Conservation (phyloP, 1,284 basidiomycete genomes). For the Malassezia arunalokei region DNA sequence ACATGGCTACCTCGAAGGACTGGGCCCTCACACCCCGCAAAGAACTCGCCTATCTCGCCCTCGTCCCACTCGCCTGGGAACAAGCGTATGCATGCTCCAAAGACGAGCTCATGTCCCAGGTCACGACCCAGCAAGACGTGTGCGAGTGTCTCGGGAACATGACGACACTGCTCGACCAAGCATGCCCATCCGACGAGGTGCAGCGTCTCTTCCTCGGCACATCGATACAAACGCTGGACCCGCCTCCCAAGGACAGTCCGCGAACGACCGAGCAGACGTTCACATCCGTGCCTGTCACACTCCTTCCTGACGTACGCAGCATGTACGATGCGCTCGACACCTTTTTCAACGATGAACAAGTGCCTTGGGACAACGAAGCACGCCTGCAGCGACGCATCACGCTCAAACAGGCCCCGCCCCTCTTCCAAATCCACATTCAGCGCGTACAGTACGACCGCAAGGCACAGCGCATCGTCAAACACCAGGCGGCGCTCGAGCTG, state of each 20-base stretch:
- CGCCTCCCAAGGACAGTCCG: conserved; percentile 50
- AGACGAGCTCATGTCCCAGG: conserved; percentile 26
- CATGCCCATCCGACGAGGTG: conserved; percentile 53
- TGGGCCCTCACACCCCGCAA: conserved; percentile 67
- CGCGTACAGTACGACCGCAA: conserved; percentile 91
- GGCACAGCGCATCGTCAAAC: conserved; percentile 78
- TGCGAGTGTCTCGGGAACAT: conserved; percentile 98
- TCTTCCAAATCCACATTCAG: conserved; percentile 89
- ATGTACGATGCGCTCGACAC: conserved; percentile 84
- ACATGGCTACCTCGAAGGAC: conserved; percentile 59
- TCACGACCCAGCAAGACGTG: conserved; percentile 92
- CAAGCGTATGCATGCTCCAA: conserved; percentile 37
- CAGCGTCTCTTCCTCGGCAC: conserved; percentile 28
- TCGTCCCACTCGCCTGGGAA: conserved; percentile 82
- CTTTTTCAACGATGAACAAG: conserved; percentile 71
- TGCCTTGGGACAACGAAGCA: conserved; percentile 68
- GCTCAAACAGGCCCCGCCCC: conserved; percentile 70
- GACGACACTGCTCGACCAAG: conserved; percentile 93
- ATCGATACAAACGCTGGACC: conserved; percentile 28
- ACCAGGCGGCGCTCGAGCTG: conserved; percentile 86
- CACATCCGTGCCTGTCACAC: conserved; percentile 84
- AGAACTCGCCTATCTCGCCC: conserved; percentile 79
- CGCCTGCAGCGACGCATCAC: conserved; percentile 77
- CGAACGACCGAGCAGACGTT: conserved; percentile 75
- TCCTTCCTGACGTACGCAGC: conserved; percentile 68